Evolutionary conservation across 2,329 filamentous ascomycete species (phyloP).

Genomic region (Harringtonia aguacate): DNA sequence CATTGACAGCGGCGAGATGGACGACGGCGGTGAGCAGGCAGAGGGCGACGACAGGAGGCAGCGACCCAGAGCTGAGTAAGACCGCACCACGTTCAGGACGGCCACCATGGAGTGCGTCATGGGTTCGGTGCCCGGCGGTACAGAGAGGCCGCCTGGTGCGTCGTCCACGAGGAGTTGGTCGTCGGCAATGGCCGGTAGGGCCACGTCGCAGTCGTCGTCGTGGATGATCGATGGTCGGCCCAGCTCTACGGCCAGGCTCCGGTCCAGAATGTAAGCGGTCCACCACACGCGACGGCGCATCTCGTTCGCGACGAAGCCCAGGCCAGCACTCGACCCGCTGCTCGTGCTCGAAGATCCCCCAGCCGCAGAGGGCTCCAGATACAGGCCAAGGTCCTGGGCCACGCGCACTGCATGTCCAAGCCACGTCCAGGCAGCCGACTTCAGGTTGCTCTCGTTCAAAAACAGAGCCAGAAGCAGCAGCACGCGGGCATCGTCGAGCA

Average conservation of each 20-base stretch:
- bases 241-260: constrained; percentile 68
- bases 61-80: constrained; percentile 62
- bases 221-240: constrained; percentile 74
- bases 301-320: constrained; percentile 46
- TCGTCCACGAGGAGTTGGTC: constrained; percentile 59
- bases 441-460: constrained; percentile 76
- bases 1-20: not conserved
- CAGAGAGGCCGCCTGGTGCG: constrained; percentile 29
- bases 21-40: not conserved
- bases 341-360: no score
- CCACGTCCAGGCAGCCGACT: constrained; percentile 79
- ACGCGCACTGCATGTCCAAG: constrained; percentile 68
- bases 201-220: constrained; percentile 79
- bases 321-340: no score
- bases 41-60: constrained; percentile 28
- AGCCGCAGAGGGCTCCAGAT: constrained; percentile 51
- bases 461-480: constrained; percentile 67
- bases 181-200: constrained; percentile 68
- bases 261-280: constrained; percentile 83
- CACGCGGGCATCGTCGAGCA: constrained; percentile 63
- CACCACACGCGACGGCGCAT: constrained; percentile 88
- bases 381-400: constrained; percentile 74
- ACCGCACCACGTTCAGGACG: constrained; percentile 70
- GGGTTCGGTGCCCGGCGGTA: constrained; percentile 39
- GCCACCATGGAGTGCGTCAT: constrained; percentile 64